Conservation (phyloP, 441 rosid species). For the Jatropha podagrica region DNA sequence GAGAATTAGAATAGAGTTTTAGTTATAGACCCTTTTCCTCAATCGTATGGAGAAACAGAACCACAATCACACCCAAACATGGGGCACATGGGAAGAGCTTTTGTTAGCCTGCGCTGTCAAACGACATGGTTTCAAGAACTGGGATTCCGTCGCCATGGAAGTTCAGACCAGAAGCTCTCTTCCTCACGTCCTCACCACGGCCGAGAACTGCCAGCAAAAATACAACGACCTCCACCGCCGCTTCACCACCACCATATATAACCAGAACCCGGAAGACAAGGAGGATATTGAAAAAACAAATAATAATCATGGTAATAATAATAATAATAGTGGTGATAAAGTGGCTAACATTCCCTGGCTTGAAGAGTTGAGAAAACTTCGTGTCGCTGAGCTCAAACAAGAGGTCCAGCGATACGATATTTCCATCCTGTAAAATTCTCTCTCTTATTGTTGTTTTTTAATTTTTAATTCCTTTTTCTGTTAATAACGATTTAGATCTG, state of each 20-base stretch:
- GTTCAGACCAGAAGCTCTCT: constrained; percentile 28
- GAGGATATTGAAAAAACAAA: not conserved
- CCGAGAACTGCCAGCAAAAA: constrained; percentile 33
- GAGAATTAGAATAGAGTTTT: not conserved
- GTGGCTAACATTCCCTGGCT: constrained; percentile 51
- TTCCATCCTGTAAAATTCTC: constrained; percentile 42
- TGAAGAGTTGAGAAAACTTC: constrained; percentile 49
- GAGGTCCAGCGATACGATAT: constrained; percentile 42
- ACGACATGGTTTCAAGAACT: constrained; percentile 40
- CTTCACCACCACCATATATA: constrained; percentile 17
- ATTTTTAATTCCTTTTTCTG: not conserved
- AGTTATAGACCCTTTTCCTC: not conserved
- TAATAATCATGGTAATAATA: not conserved
- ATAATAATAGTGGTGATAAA: constrained; percentile 3
- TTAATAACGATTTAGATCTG: not conserved
- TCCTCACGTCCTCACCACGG: constrained; percentile 24
- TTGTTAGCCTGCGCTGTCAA: constrained; percentile 44
- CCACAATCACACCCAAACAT: constrained; percentile 2
- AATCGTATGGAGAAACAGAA: constrained; percentile 3
- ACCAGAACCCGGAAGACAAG: not conserved
- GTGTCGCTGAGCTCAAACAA: constrained; percentile 49
- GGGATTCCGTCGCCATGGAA: constrained; percentile 45
- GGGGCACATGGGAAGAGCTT: constrained; percentile 46
- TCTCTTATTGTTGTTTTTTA: constrained; percentile 2
- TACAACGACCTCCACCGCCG: constrained; percentile 38